These are phyloP conservation scores for Chenopodium suecicum DNA, from an alignment of 148 eudicot genomes.

Conservation along the genomic window DNA sequence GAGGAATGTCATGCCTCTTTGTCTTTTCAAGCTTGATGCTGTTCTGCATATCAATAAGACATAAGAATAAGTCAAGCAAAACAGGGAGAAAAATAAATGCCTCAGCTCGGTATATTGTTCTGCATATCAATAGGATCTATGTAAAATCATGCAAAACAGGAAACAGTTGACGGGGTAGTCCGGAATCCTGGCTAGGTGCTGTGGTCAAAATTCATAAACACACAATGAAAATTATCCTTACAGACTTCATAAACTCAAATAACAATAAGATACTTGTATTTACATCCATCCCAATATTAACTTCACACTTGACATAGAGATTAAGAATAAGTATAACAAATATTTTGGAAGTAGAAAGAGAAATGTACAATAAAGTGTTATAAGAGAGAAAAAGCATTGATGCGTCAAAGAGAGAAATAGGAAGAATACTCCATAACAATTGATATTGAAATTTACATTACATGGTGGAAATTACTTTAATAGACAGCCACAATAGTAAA, in stretches of 20 bases:
- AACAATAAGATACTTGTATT: background rate
- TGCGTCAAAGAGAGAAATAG: background rate
- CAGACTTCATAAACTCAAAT: background rate
- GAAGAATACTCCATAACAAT: background rate
- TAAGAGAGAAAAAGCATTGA: background rate
- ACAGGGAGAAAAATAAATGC: background rate
- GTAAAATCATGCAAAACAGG: background rate
- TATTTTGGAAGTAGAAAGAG: background rate
- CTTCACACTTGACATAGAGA: background rate
- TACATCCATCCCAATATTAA: background rate
- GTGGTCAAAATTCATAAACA: no score
- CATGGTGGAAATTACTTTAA: background rate
- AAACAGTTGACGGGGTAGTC: no score
- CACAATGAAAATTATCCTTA: background rate
- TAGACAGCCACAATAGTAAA: no score
- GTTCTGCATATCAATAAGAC: constrained; percentile 47
- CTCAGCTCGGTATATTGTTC: no score
- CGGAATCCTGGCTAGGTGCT: no score
- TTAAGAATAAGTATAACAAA: no score
- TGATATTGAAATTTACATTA: background rate
- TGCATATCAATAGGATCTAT: no score
- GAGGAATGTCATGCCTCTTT: constrained; percentile 72
- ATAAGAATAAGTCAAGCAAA: constrained; percentile 9
- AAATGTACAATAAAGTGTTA: background rate
- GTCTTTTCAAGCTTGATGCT: constrained; percentile 55